Conservation (phyloP, 2,329 filamentous ascomycete genomes). For the Colletotrichum liriopes region DNA sequence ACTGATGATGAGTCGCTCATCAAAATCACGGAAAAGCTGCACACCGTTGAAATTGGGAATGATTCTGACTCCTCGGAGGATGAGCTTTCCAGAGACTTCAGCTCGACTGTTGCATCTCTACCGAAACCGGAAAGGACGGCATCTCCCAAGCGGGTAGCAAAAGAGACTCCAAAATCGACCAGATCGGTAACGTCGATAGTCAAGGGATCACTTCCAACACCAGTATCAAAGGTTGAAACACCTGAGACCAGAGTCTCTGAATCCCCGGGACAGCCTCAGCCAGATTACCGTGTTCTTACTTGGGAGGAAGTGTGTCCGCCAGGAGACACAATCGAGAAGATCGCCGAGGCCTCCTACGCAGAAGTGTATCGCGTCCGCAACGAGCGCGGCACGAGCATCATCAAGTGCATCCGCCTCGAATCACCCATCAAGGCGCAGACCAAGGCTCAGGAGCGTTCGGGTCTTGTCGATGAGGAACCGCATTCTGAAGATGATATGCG, state of each 20-base stretch:
- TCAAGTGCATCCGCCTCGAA: constrained; percentile 74
- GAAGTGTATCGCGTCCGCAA: constrained; percentile 77
- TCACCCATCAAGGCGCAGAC: constrained; percentile 73
- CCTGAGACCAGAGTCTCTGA: not conserved
- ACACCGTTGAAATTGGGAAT: constrained; percentile 50
- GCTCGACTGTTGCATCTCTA: constrained; percentile 19
- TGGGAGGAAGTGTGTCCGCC: constrained; percentile 73
- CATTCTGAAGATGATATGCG: constrained; percentile 69
- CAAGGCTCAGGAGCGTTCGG: constrained; percentile 67
- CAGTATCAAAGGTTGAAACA: not conserved
- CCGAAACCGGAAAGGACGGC: constrained; percentile 9
- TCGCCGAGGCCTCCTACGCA: constrained; percentile 77
- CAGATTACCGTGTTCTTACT: constrained; percentile 60
- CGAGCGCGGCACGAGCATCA: constrained; percentile 72
- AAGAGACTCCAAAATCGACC: constrained; percentile 13
- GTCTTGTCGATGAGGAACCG: constrained; percentile 72
- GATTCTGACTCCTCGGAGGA: constrained; percentile 40
- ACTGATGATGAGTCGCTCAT: constrained; percentile 46
- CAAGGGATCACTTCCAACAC: not conserved
- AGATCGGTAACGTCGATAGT: constrained; percentile 4
- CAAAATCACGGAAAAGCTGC: constrained; percentile 55
- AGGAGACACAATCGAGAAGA: constrained; percentile 71
- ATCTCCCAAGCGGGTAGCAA: constrained; percentile 5
- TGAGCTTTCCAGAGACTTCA: constrained; percentile 30
- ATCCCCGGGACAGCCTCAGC: constrained; percentile 34